Base-by-base conservation (phyloP, 164 flowering plant genomes). In the Vitis rotundifolia region DNA sequence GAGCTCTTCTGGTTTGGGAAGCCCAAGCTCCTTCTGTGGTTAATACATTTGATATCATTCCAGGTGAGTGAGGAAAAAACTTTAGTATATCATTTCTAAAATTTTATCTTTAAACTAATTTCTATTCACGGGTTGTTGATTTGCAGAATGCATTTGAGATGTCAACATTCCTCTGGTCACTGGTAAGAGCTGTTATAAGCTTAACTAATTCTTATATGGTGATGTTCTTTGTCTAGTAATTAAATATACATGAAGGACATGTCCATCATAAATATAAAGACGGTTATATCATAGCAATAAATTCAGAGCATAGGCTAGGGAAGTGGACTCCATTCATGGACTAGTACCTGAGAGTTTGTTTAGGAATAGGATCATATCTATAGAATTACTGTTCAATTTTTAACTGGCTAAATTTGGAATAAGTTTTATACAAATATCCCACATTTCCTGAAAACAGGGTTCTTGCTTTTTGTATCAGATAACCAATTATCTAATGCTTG, bases 91-190 rank as follows among this genome's bases (percentile, higher is more conserved):
- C 15, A 5, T 59, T 15, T 55, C 59, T 64, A 51, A 26, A 44
- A 49, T 70, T 73, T 37, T 66, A 8, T 53, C 10, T 9, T 37
- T 31, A 14, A 71, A 60, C 12, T 7, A 11, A 59, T 5, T 26
- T 57, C 57, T 15, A 44, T 64, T 63, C 56, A 49, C 11, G 8
- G 26, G 53, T 12, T 11, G 67, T 69, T 78, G 0, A 65, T 73
- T 76, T 85, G 85, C 95, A 94, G 97, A 90, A 91, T 71, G 97
- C 98, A 64, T 87, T 89, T 76, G 96, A 91, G 80, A 89, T 94
- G 98, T 91, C 98, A 72, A 84, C 85, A 49, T 91, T 87, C 63
- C 59, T 91, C 22, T 94, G 98, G 98, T 91, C 95, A 19, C 67
- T 89, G 92, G 98, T 94, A 83, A 87, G 91, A 63, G 65, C 49